Evolutionary conservation across 208 protist genomes (phyloP).

Genomic region (Acanthamoeba rhysodes): DNA sequence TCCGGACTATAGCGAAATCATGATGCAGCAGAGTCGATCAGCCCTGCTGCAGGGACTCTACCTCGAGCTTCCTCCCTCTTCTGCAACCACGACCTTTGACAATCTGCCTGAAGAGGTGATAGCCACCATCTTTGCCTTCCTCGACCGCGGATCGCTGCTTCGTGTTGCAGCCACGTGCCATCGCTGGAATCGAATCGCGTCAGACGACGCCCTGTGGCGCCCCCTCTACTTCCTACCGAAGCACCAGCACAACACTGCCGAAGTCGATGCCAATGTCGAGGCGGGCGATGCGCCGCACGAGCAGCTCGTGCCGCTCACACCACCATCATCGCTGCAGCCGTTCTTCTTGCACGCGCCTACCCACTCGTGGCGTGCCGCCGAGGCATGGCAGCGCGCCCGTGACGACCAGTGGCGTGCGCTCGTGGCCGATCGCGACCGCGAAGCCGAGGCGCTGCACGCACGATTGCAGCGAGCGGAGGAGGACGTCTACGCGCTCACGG

Average conservation of each 20-base stretch:
- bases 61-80: background rate
- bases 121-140: constrained; percentile 1
- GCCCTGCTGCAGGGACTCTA: background rate
- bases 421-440: background rate
- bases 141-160: background rate
- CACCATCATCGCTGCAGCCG: background rate
- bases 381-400: background rate
- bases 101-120: constrained; percentile 20
- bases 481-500: background rate
- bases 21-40: background rate
- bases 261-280: background rate
- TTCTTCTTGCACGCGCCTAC: background rate
- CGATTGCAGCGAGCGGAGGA: background rate
- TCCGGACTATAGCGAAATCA: background rate
- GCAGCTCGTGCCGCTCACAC: background rate
- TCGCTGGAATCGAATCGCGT: constrained; percentile 14
- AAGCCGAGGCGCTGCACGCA: background rate
- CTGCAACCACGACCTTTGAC: background rate
- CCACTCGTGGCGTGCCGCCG: constrained; percentile 2
- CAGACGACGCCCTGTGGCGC: constrained; percentile 17
- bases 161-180: background rate
- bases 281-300: background rate
- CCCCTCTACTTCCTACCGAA: background rate
- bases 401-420: background rate
- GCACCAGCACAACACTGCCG: background rate